Percentiles rank a stretch among this genome's conserved stretches.
Conservation (phyloP, 345 rosid species). For the Eucalyptus viminalis region DNA sequence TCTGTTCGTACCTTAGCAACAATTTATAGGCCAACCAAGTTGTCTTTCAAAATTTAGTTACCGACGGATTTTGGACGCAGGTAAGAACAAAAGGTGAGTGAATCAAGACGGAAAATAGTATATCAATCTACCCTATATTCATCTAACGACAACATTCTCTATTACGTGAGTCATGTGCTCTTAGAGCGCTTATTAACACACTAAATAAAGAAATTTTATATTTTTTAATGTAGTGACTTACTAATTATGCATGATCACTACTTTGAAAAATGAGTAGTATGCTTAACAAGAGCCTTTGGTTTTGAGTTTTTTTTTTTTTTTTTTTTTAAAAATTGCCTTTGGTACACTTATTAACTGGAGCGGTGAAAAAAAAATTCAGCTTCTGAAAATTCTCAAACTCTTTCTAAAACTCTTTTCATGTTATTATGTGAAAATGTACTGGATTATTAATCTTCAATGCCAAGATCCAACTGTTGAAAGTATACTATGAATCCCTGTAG, state of each 20-base stretch:
- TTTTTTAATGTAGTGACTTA: neutral
- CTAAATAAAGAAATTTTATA: neutral
- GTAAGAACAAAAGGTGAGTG: no score
- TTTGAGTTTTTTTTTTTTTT: no score
- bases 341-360: neutral
- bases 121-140: neutral
- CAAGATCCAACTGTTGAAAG: neutral
- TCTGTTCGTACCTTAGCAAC: no score
- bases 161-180: neutral
- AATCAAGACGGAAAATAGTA: neutral
- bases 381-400: neutral
- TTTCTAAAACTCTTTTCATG: neutral
- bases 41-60: no score
- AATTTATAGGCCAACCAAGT: no score
- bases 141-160: neutral
- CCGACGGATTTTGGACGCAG: neutral
- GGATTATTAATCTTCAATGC: neutral
- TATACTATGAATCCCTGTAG: neutral
- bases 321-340: neutral
- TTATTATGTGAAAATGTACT: neutral
- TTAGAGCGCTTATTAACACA: neutral
- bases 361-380: neutral
- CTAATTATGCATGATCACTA: neutral
- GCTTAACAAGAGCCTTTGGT: neutral
- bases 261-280: neutral